These are phyloP conservation scores for Boletus rufocinnamomeus DNA, from an alignment of 768 basidiomycete genomes.

Conservation along the genomic window DNA sequence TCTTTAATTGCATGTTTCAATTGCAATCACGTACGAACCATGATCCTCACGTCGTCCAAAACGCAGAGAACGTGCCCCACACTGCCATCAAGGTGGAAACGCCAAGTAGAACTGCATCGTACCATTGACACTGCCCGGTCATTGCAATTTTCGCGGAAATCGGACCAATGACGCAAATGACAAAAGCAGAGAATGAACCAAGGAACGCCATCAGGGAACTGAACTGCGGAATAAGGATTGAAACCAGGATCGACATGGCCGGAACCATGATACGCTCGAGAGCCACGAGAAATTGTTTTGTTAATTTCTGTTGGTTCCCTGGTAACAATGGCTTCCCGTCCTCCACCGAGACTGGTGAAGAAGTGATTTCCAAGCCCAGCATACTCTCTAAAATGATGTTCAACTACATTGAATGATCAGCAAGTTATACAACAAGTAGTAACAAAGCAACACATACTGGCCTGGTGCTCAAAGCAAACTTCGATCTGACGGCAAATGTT, in stretches of 20 bases:
- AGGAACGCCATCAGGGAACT: conserved; percentile 85
- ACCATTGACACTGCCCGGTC: conserved; percentile 44
- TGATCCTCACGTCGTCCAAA: conserved; percentile 40
- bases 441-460: conserved; percentile 51
- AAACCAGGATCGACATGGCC: conserved; percentile 60
- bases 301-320: conserved; percentile 4
- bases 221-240: conserved; percentile 79
- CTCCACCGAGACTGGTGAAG: conserved; percentile 22
- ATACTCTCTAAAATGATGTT: conserved; percentile 81
- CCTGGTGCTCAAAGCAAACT: conserved; percentile 82
- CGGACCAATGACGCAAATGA: conserved; percentile 77
- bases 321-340: conserved; percentile 27
- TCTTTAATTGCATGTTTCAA: neutral
- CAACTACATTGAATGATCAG: conserved; percentile 46
- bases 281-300: conserved; percentile 45
- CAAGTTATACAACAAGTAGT: neutral
- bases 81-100: conserved; percentile 64
- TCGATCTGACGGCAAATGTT: conserved; percentile 53
- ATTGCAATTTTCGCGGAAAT: conserved; percentile 69
- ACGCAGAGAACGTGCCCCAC: conserved; percentile 75
- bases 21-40: neutral
- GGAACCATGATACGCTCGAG: conserved; percentile 63
- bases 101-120: conserved; percentile 58
- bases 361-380: conserved; percentile 60
- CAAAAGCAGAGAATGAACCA: conserved; percentile 83